phyloP scores from a whole-genome alignment of 2,329 filamentous ascomycete species.

The Daldinia eschscholtzii region DNA sequence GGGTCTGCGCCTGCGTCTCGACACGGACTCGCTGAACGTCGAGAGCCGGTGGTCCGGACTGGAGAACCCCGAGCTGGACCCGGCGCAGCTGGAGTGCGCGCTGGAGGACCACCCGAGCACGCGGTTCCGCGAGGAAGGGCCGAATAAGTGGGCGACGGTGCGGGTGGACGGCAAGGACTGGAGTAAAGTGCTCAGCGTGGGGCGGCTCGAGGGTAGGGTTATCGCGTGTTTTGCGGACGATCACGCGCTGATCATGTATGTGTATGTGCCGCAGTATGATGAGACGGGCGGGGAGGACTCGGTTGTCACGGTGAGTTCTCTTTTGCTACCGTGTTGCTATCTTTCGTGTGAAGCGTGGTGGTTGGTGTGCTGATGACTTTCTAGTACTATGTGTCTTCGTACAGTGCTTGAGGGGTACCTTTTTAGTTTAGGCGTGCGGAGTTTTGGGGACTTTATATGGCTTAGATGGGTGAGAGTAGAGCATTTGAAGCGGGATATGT shows the following conservation, averaged over 20 bases:
- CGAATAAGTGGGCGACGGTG: slow-evolving; percentile 88
- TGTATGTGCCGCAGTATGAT: slow-evolving; percentile 80
- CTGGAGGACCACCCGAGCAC: slow-evolving; percentile 86
- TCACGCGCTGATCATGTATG: slow-evolving; percentile 84
- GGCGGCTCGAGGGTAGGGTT: slow-evolving; percentile 87
- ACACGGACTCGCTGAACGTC: slow-evolving; percentile 86
- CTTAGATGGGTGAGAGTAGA: neutral
- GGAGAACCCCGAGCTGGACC: slow-evolving; percentile 88
- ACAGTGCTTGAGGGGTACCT: slow-evolving; percentile 42
- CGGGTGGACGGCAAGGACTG: slow-evolving; percentile 94
- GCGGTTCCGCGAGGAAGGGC: slow-evolving; percentile 79
- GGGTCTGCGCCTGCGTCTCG: slow-evolving; percentile 80
- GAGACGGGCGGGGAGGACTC: slow-evolving; percentile 75
- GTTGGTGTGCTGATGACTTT: slow-evolving; percentile 28
- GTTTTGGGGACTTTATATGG: neutral
- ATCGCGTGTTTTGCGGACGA: slow-evolving; percentile 91
- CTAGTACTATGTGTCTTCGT: slow-evolving; percentile 52
- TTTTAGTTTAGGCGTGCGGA: neutral
- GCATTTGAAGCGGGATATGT: neutral
- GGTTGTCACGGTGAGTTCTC: slow-evolving; percentile 76
- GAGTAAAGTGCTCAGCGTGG: slow-evolving; percentile 93
- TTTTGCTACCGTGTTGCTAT: neutral
- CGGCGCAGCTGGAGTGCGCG: slow-evolving; percentile 76
- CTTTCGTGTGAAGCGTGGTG: too few relatives aligned
- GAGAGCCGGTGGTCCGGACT: slow-evolving; percentile 87